Base-by-base conservation (phyloP, 2,329 filamentous ascomycete species). In the Aspergillus hiratsukae region DNA sequence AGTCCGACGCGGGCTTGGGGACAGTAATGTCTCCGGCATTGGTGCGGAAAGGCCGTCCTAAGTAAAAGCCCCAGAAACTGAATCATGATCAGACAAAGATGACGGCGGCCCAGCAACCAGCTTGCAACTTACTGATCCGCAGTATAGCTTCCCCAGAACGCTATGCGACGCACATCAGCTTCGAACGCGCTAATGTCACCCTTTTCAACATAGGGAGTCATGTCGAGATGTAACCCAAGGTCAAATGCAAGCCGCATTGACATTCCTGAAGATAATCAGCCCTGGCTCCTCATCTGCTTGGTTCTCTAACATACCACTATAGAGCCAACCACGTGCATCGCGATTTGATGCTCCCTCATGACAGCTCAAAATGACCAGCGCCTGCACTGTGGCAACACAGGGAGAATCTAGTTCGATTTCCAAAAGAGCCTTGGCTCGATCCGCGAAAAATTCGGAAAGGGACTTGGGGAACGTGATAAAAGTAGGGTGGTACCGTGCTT, bases 381-480 rank as follows among this genome's bases (percentile, higher is more conserved):
- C 75, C 53, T 81, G 78, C 7, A 78, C 74, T 3, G 78, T 80
- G 4, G 78, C 76, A n/a, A 80, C 69, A 46, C 72, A 76, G 1
- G 78, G 78, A 27, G 69, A 74, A 55, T 80, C 78, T 14, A 81
- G 63, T 56, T 81, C 78, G 4, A 79, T 73, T 41, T 80, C 77
- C 8, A 81, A 60, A 4, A 78, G 67, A 6, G 72, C 70, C 56
- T 79, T 80, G 1, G 76, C 73, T 27, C 78, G 66, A 45, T 76
- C 73, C 7, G 75, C 74, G 50, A 74, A 73, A 41, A 72, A 74
- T 21, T 74, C 71, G 1, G 70, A 66, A 3, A 71, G 54, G 1
- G 66, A 72, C 27, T 74, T 67, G 41, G 68, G 64, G 59, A 76
- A 69, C 41, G 75, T 70, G 56, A 77, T 65, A 62, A 77, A 76